Evolutionary conservation across 2,329 filamentous ascomycete species (phyloP).

Genomic region (Colletotrichum lupini): DNA sequence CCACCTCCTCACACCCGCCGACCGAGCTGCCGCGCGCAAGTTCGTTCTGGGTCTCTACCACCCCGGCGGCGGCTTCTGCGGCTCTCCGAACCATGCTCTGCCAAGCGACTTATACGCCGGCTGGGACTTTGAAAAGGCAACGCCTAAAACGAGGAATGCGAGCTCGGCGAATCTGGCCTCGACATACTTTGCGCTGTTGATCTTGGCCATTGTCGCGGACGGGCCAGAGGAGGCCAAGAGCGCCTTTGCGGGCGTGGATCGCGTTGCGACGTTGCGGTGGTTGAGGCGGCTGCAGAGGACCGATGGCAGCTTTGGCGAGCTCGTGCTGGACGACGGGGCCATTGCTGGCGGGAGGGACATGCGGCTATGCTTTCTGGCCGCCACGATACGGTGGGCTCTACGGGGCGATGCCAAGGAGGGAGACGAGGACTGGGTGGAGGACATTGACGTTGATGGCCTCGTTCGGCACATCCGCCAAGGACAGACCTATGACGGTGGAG

Average conservation of each 20-base stretch:
- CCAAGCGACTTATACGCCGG: constrained; percentile 44
- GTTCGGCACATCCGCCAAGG: constrained; percentile 77
- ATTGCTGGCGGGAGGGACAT: constrained; percentile 86
- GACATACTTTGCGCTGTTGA: constrained; percentile 87
- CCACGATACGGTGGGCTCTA: constrained; percentile 84
- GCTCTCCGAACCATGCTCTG: constrained; percentile 77
- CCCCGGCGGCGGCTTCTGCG: constrained; percentile 87
- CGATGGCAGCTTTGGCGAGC: constrained; percentile 93
- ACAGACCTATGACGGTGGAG: constrained; percentile 85
- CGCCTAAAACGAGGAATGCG: constrained; percentile 40
- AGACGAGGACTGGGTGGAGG: constrained; percentile 67
- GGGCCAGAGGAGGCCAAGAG: constrained; percentile 48
- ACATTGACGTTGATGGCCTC: constrained; percentile 80
- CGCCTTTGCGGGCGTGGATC: constrained; percentile 73
- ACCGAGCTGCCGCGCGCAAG: constrained; percentile 61
- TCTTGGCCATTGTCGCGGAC: constrained; percentile 67
- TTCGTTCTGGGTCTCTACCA: constrained; percentile 93
- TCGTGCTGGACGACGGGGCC: constrained; percentile 67
- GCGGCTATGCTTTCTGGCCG: constrained; percentile 87
- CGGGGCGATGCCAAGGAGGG: constrained; percentile 67
- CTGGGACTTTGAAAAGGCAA: constrained; percentile 35
- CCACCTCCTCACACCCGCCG: constrained; percentile 56
- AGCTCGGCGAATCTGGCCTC: constrained; percentile 80
- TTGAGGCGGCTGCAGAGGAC: constrained; percentile 78
- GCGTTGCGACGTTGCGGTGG: constrained; percentile 78